These are phyloP conservation scores for Talaromyces trachyspermus DNA, from an alignment of 495 filamentous ascomycete species.

Conservation along the genomic window DNA sequence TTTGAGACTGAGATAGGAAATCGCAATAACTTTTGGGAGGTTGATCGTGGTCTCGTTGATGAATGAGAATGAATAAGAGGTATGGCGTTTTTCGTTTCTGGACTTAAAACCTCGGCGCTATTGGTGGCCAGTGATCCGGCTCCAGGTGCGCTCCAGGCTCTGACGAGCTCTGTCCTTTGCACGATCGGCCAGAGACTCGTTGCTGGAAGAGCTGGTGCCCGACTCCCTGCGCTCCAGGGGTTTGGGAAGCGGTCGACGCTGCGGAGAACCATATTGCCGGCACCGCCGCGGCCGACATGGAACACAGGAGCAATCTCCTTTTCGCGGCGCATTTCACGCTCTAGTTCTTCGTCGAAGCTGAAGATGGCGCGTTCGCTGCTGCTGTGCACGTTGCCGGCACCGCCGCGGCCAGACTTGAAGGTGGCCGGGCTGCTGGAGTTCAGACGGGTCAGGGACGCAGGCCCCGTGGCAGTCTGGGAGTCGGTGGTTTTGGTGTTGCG, in stretches of 20 bases:
- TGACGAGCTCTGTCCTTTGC: constrained; percentile 34
- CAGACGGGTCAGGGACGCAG: constrained; percentile 41
- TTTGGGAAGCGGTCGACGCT: constrained; percentile 10
- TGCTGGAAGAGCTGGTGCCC: constrained; percentile 32
- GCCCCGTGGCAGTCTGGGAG: constrained; percentile 43
- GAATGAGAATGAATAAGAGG: background rate
- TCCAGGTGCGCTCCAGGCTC: constrained; percentile 39
- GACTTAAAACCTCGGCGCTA: too few relatives aligned
- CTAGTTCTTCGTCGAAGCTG: constrained; percentile 88
- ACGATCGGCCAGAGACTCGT: constrained; percentile 31
- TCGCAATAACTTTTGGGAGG: constrained; percentile 6
- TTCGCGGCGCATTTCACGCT: constrained; percentile 54
- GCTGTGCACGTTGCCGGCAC: constrained; percentile 78
- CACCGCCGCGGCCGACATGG: constrained; percentile 83
- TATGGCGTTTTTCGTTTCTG: too few relatives aligned
- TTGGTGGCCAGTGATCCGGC: constrained; percentile 23
- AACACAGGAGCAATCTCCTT: constrained; percentile 54
- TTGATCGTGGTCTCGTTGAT: constrained; percentile 7
- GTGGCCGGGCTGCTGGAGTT: constrained; percentile 32
- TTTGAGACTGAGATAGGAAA: background rate
- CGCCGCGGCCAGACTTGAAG: constrained; percentile 79
- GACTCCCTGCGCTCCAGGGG: constrained; percentile 36
- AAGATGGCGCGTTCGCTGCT: constrained; percentile 63
- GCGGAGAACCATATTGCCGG: constrained; percentile 64
- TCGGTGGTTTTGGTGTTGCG: constrained; percentile 55